Evolutionary conservation across 805 yeast species (phyloP), one percentile per base, ranked within the genome.

Genomic region (Schwanniomyces pseudopolymorphus): DNA sequence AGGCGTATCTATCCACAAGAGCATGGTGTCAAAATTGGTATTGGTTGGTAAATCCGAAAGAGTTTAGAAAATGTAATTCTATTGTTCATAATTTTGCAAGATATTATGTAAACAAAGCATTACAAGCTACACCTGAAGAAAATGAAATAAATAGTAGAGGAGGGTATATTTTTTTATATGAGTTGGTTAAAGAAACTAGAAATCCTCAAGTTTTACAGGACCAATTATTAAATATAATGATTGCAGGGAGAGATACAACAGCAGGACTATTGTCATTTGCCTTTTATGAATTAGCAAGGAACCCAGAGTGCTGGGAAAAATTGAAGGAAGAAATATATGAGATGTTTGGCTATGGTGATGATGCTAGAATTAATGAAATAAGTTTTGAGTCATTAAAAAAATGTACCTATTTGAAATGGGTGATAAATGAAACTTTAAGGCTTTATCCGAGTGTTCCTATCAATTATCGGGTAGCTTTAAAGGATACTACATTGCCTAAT

Each of bases 201-300:
- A 55, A 70, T 51, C 68, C 67, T 9, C 59, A 58, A 50, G 60
- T 61, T 3, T 60, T 70, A 44, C 67, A 67, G 45, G 74, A 69
- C 47, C 72, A 69, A 48, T 58, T 66, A 43, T 63, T 68, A 51
- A 69, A 68, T 47, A 70, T 70, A 31, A 62, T 70, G 61, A 51
- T 70, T 24, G 73, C 73, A 2, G 73, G 71, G 13, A 58, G 73
- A 54, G 65, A 64, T 33, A 68, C 73, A 33, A 68, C 73, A 8
- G 67, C 69, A 7, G 61, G 67, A 25, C 55, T 68, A 25, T 56
- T 68, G 35, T 60, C 69, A 2, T 59, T 57, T 16, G 44, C 61
- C 4, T 48, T 67, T 19, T 65, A 55, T 39, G 72, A 66, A 51
- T 53, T 69, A 44, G 61, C 72, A 8, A 53, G 64, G 43, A 60